These are phyloP conservation scores for Tetrastigma voinierianum DNA, from an alignment of 164 flowering plant genomes.

Conservation along the genomic window DNA sequence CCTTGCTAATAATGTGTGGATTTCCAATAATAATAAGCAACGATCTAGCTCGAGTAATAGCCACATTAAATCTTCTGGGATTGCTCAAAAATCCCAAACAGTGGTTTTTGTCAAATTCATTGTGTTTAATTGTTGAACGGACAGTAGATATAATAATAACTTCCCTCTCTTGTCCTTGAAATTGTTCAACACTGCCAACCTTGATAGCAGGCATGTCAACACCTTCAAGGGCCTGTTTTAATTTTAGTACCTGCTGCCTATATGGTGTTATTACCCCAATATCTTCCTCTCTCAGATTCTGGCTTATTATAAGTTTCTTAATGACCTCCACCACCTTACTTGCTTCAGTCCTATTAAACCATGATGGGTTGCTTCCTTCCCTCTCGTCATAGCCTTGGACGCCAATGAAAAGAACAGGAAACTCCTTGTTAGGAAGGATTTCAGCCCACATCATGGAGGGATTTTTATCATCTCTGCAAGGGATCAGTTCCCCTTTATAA, in stretches of 20 bases:
- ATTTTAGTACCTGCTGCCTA: constrained; percentile 79
- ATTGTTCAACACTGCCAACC: constrained; percentile 97
- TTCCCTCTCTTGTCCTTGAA: constrained; percentile 88
- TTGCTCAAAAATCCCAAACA: constrained; percentile 91
- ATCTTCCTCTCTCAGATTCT: constrained; percentile 43
- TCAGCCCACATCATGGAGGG: constrained; percentile 25
- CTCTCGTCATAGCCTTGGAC: constrained; percentile 95
- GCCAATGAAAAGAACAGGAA: constrained; percentile 79
- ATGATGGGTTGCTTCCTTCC: constrained; percentile 94
- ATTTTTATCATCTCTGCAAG: constrained; percentile 53
- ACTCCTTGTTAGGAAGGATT: constrained; percentile 64
- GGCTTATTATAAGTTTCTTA: constrained; percentile 30
- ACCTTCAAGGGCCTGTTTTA: constrained; percentile 62
- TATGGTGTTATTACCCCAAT: constrained; percentile 96
- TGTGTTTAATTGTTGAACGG: constrained; percentile 83
- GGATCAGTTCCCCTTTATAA: constrained; percentile 70
- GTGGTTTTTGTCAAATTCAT: constrained; percentile 67
- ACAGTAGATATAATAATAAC: constrained; percentile 92
- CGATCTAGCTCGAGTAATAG: constrained; percentile 82
- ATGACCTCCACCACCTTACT: constrained; percentile 83
- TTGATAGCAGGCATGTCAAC: constrained; percentile 48
- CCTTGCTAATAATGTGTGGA: constrained; percentile 88
- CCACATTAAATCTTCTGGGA: constrained; percentile 93
- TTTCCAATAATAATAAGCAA: constrained; percentile 83
- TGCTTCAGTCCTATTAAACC: constrained; percentile 93